Evolutionary conservation across 2,329 filamentous ascomycete species (phyloP).

Genomic region (Davidsoniella australis): DNA sequence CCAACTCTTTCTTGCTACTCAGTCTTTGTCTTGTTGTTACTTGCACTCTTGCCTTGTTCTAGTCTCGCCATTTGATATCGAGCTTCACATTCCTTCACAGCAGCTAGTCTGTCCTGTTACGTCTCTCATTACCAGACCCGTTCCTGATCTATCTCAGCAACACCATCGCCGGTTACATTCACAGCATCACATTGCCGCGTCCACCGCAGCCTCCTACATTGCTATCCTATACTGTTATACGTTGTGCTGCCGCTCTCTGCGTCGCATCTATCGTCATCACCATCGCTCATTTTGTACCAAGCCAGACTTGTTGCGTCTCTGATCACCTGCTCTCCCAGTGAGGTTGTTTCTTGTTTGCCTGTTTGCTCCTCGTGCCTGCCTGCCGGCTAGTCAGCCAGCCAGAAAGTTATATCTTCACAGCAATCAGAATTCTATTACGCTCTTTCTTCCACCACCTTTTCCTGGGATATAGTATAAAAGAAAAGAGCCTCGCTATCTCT

Average conservation of each 20-base stretch:
- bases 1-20: constrained; percentile 2
- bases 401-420: no score
- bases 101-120: constrained; percentile 9
- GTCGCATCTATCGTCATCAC: no score
- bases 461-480: neutral
- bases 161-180: neutral
- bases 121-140: neutral
- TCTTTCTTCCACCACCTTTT: neutral
- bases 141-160: neutral
- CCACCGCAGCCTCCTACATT: neutral
- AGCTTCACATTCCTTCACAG: constrained; percentile 6
- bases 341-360: neutral
- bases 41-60: constrained; percentile 4
- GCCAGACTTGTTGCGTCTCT: neutral
- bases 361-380: no score
- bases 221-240: no score
- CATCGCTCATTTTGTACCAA: neutral
- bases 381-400: no score
- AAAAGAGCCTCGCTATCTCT: neutral
- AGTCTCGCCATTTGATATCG: constrained; percentile 2
- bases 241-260: no score
- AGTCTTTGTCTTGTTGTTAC: constrained; percentile 8
- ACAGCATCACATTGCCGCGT: neutral
- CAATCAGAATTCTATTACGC: no score
- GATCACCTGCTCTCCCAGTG: no score